A percentile compares a stretch with the other conserved stretches of the same genome.
Evolutionary conservation across 2,329 filamentous ascomycete genomes (phyloP).

Genomic region (Cercospora canescens): DNA sequence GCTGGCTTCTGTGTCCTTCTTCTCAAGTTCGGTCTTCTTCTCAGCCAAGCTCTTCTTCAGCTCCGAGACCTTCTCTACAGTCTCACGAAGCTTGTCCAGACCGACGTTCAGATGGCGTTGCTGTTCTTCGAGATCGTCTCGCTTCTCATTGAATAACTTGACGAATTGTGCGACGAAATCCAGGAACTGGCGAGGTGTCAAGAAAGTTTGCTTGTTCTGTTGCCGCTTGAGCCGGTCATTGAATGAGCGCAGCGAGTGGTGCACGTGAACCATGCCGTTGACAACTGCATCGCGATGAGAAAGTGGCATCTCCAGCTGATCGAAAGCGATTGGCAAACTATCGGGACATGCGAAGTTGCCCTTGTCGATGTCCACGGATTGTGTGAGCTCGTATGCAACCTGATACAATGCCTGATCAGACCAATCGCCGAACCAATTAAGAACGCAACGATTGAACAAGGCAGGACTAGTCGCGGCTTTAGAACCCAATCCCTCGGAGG

Average conservation of each 20-base stretch:
- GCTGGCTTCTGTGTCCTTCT: conserved; percentile 92
- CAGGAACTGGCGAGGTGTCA: conserved; percentile 94
- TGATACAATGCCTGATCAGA: conserved; percentile 99
- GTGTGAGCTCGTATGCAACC: conserved; percentile 91
- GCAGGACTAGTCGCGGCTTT: conserved; percentile 98
- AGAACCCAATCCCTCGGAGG: conserved; percentile 88
- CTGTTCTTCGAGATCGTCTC: conserved; percentile 96
- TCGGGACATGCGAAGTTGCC: conserved; percentile 83
- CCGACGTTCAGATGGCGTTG: conserved; percentile 97
- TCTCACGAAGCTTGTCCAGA: conserved; percentile 94
- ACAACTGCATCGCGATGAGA: conserved; percentile 89
- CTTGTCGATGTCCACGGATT: conserved; percentile 92
- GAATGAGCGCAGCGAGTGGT: conserved; percentile 89
- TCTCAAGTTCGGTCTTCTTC: conserved; percentile 91
- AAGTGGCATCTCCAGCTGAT: conserved; percentile 78
- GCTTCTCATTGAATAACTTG: conserved; percentile 95
- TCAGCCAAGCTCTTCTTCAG: conserved; percentile 85
- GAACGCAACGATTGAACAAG: conserved; percentile 97
- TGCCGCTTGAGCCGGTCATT: conserved; percentile 87
- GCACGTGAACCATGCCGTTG: conserved; percentile 98
- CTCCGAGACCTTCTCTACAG: conserved; percentile 94
- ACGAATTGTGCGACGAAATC: conserved; percentile 99
- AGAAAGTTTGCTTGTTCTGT: conserved; percentile 87
- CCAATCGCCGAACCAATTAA: conserved; percentile 99
- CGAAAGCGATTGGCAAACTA: conserved; percentile 89